phyloP scores from a whole-genome alignment of 345 rosid genomes.

The Camelina neglecta region DNA sequence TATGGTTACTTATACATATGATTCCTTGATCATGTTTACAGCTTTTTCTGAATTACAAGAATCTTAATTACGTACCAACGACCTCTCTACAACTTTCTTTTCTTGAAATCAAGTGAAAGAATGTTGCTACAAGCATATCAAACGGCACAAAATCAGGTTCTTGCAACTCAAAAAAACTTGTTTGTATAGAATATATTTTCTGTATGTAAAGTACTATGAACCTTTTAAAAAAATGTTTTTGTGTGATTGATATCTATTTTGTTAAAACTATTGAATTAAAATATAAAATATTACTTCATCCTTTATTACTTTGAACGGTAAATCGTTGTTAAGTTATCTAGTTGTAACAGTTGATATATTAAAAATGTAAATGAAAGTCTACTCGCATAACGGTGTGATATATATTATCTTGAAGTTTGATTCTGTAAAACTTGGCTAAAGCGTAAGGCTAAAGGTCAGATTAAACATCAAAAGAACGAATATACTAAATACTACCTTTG shows the following conservation, averaged over 20 bases:
- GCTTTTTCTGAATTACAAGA: background rate
- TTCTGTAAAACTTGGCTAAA: constrained; percentile 18
- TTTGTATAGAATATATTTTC: background rate
- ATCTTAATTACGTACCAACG: background rate
- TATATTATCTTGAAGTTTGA: constrained; percentile 11
- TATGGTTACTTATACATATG: background rate
- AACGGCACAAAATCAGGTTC: background rate
- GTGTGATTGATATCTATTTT: background rate
- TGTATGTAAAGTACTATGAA: background rate
- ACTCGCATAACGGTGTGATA: background rate
- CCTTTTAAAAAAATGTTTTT: background rate
- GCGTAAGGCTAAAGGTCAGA: constrained; percentile 12
- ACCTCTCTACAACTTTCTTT: background rate
- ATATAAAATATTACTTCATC: background rate
- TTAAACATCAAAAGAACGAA: constrained; percentile 9
- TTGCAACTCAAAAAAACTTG: background rate
- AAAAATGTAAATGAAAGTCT: constrained; percentile 10
- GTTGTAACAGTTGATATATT: background rate
- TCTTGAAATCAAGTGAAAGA: background rate
- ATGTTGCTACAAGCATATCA: constrained; percentile 7
- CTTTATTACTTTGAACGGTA: background rate
- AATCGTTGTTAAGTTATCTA: constrained; percentile 7
- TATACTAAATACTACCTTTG: constrained; percentile 2
- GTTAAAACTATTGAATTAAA: background rate
- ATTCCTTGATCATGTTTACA: constrained; percentile 10